Evolutionary conservation across 1,284 basidiomycete species (phyloP).

Genomic region (Somion occarium): DNA sequence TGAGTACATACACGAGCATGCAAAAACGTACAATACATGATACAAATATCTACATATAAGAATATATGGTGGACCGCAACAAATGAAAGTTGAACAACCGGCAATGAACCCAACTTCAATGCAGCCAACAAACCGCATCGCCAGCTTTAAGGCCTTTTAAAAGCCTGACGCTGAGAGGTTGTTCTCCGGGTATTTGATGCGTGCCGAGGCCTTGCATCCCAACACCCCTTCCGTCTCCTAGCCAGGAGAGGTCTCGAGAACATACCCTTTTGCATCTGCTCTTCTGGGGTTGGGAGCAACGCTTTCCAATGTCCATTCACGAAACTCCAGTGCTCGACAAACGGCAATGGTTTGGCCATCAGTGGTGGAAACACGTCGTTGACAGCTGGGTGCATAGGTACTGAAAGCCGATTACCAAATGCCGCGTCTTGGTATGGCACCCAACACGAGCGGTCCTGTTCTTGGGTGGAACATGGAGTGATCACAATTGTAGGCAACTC

Average conservation of each 20-base stretch:
- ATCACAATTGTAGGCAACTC: slow-evolving; percentile 46
- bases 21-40: too few relatives aligned
- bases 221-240: slow-evolving; percentile 18
- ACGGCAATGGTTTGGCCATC: slow-evolving; percentile 22
- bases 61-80: too few relatives aligned
- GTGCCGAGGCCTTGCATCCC: slow-evolving; percentile 9
- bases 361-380: slow-evolving; percentile 46
- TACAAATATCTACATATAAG: too few relatives aligned
- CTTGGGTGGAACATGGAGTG: slow-evolving; percentile 38
- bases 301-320: slow-evolving; percentile 50
- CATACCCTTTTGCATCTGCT: slow-evolving; percentile 41
- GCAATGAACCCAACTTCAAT: too few relatives aligned
- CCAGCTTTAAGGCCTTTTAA: too few relatives aligned
- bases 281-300: slow-evolving; percentile 39
- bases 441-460: slow-evolving; percentile 35
- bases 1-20: too few relatives aligned
- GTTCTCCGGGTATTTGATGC: background rate
- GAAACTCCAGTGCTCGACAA: slow-evolving; percentile 42
- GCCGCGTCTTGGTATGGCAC: slow-evolving; percentile 51
- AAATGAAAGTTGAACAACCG: too few relatives aligned
- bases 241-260: slow-evolving; percentile 30
- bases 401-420: slow-evolving; percentile 46
- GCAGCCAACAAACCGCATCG: too few relatives aligned
- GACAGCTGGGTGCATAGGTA: slow-evolving; percentile 44
- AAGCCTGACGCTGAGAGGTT: background rate